Evolutionary conservation across 2,329 filamentous ascomycete genomes (phyloP).

Genomic region (Chrysoporthe cubensis): DNA sequence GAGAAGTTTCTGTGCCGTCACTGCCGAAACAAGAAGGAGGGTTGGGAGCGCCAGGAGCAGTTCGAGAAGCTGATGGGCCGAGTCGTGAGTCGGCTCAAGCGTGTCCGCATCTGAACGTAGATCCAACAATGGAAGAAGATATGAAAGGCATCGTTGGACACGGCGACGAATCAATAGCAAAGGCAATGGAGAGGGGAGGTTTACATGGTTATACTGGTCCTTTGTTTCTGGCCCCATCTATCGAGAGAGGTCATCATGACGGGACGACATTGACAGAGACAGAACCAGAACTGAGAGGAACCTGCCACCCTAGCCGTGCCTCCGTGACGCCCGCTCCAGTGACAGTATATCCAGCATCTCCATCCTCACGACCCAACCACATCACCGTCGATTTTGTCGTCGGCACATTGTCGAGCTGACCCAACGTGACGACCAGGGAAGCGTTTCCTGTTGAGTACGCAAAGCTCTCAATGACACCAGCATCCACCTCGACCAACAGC

Average conservation of each 20-base stretch:
- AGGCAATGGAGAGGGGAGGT: not conserved
- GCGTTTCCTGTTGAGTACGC: constrained; percentile 36
- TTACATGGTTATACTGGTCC: not conserved
- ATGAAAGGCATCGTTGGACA: not conserved
- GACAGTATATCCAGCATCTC: constrained; percentile 33
- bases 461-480: constrained; percentile 47
- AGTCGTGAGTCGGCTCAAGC: not conserved
- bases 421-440: constrained; percentile 37
- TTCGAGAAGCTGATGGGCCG: not conserved
- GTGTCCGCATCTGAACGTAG: not conserved
- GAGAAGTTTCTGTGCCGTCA: constrained; percentile 16
- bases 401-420: constrained; percentile 37
- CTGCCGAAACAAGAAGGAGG: constrained; percentile 12
- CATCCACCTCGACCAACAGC: constrained; percentile 46
- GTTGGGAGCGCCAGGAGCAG: not conserved
- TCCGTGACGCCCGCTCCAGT: constrained; percentile 30
- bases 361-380: constrained; percentile 41
- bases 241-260: constrained; percentile 3
- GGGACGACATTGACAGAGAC: constrained; percentile 29
- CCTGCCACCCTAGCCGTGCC: constrained; percentile 36
- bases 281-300: constrained; percentile 34
- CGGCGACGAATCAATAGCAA: not conserved
- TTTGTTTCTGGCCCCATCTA: too few relatives aligned
- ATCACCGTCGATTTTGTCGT: constrained; percentile 37
- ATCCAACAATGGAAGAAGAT: not conserved